Base-by-base conservation (phyloP, 1,139 yeast genomes). In the Waltiozyma sp. region DNA sequence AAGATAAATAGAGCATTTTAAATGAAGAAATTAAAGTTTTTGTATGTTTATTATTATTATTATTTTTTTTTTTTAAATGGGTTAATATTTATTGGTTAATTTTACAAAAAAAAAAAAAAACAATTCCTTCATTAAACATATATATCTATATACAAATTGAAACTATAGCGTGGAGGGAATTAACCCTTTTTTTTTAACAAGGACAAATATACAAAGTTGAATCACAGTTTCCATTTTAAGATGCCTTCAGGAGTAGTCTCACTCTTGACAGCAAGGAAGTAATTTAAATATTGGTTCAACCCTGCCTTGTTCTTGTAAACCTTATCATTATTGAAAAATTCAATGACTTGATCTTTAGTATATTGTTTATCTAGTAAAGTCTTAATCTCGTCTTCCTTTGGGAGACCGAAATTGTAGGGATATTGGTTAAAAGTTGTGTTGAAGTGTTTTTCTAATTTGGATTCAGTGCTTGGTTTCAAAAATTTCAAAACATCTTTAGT, bases 381-480 rank as follows among this genome's bases (percentile, higher is more conserved):
- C 40, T 45, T 43, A 37, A 54, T 47, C 36, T 52, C 55, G n/a
- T 49, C 35, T 28, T 49, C 49, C 43, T 75, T 68, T 42, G 97
- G 97, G 51, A 91, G 71, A 33, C 95, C 95, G 71, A 76, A 83
- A 56, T 75, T 71, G 63, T 73, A 77, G 31, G 95, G 95, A 60
- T 89, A 84, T 42, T 72, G 62, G 38, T 63, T 62, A 64, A 72
- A 86, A 52, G 80, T 74, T 43, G 71, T 63, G 40, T 74, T 71
- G 49, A 71, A 68, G 57, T 63, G 66, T 53, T 66, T 60, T 47
- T 72, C 62, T 53, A 76, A 48, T 28, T 54, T 47, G 26, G 56
- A 44, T 3, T 44, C 42, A 14, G 62, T 43, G 38, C 51, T 58
- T n/a, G 51, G 38, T 41, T 53, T 53, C 44, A 53, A 49, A 40